phyloP scores from a whole-genome alignment of 805 yeast genomes.

The Zygosaccharomyces siamensis region DNA sequence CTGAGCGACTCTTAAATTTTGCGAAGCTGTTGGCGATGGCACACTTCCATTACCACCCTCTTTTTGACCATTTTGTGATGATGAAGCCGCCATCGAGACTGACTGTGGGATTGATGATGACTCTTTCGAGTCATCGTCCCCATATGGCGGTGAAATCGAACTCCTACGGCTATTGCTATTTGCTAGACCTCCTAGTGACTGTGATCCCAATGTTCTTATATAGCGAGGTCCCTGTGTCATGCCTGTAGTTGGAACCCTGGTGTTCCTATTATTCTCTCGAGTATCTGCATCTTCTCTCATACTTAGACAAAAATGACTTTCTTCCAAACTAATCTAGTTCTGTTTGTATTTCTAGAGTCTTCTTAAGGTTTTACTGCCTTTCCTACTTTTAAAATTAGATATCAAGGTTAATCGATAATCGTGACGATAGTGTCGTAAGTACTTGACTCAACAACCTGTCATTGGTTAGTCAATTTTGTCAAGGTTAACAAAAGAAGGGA shows the following conservation, averaged over 20 bases:
- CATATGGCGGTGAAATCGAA: slow-evolving; percentile 12
- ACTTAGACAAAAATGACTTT: background rate
- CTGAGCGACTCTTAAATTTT: slow-evolving; percentile 69
- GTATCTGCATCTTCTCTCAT: slow-evolving; percentile 8
- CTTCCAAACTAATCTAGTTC: background rate
- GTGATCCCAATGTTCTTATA: slow-evolving; percentile 23
- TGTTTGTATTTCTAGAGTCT: background rate
- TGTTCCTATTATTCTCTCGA: slow-evolving; percentile 7
- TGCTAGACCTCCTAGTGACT: slow-evolving; percentile 16
- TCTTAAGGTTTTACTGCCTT: background rate
- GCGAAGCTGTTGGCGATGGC: background rate
- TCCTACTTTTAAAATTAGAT: background rate
- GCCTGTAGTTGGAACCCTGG: slow-evolving; percentile 7
- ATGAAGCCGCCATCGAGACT: background rate
- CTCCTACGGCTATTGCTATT: slow-evolving; percentile 11
- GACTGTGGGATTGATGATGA: slow-evolving; percentile 2
- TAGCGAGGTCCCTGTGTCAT: slow-evolving; percentile 1
- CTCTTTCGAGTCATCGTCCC: slow-evolving; percentile 2
- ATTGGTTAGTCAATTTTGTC: background rate
- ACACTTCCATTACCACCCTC: background rate
- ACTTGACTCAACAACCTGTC: background rate
- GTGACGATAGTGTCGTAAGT: background rate
- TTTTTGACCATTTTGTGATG: background rate
- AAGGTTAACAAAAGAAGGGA: background rate
- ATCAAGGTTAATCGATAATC: no score